A percentile compares a stretch with the other conserved stretches of the same genome.
Conservation (phyloP, 1,284 basidiomycete species). For the Moniliophthora roreri region DNA sequence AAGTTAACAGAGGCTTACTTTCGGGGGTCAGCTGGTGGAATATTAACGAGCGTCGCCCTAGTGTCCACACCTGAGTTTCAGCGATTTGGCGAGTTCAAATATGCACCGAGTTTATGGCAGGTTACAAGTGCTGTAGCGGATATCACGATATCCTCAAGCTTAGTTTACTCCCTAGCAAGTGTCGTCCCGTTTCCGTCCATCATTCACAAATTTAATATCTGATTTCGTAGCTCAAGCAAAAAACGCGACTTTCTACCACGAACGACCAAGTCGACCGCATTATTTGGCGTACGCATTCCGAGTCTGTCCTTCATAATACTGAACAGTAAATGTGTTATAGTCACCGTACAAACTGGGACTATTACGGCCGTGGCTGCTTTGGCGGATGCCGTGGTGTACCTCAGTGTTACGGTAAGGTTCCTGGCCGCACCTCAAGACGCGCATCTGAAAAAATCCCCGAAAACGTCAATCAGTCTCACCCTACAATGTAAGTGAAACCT, state of each 20-base stretch:
- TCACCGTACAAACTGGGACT: slow-evolving; percentile 13
- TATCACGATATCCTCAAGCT: slow-evolving; percentile 7
- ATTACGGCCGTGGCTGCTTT: slow-evolving; percentile 14
- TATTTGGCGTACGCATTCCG: slow-evolving; percentile 8
- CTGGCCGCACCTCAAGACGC: not conserved
- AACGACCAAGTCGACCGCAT: slow-evolving; percentile 11
- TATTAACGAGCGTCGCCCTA: slow-evolving; percentile 5
- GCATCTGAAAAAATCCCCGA: not conserved
- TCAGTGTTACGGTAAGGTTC: slow-evolving; percentile 5
- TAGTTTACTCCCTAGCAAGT: slow-evolving; percentile 11
- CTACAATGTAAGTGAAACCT: slow-evolving; percentile 6
- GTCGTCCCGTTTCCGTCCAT: not conserved
- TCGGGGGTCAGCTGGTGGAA: slow-evolving; percentile 3
- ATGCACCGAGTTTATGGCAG: slow-evolving; percentile 9
- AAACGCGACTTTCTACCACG: not conserved
- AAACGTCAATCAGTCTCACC: not conserved
- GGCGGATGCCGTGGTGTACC: slow-evolving; percentile 12
- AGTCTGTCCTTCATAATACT: too few relatives aligned
- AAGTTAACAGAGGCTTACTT: not conserved
- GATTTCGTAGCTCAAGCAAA: slow-evolving; percentile 5
- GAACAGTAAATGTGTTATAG: too few relatives aligned
- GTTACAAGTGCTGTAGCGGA: slow-evolving; percentile 12
- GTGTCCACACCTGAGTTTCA: not conserved
- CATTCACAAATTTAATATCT: not conserved
- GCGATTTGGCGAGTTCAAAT: slow-evolving; percentile 1